Evolutionary conservation across 306 rosid species (phyloP), one percentile per base, ranked within the genome.

Genomic region (Aeschynomene evenia): DNA sequence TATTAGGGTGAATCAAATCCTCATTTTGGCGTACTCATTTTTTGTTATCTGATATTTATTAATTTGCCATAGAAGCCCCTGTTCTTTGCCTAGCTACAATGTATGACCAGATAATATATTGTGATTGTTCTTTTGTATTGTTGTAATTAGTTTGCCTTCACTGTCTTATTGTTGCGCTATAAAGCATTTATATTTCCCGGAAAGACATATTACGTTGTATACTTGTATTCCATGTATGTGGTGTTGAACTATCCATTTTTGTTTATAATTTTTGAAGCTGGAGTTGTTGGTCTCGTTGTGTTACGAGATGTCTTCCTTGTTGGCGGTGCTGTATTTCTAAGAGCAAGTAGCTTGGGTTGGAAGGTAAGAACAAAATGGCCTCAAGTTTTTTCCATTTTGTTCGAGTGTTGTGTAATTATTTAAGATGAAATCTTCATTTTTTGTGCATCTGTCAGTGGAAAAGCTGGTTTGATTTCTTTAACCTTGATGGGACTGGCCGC

Each of bases 321-420:
- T n/a, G 84, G 96, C 9, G 97, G 96, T 43, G 95, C 97, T 29
- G 80, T 88, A 42, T 90, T 75, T 81, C 82, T 79, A 68, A 84
- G 98, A 76, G 97, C 87, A 19, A 85, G 77, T 73, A 82, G 85
- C 89, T 74, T 88, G 83, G 88, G 89, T 65, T 87, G 97, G 98
- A 78, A 87, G 96, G 98, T 90, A 85, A 14, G 77, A 76, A 42
- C 13, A 63, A 62, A 23, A 2, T 45, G 19, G 24, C 66, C 29
- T 21, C 61, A 34, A 49, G 2, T 29, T 29, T 71, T 51, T 72
- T 62, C 19, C 29, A 16, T 63, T 72, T 37, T 15, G 71, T 61
- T 71, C 36, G 63, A 70, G 29, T 54, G 58, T 59, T 13, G 9
- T 33, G 9, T 67, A 20, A 28, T 68, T 21, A 3, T 46, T 9